Evolutionary conservation across 345 rosid species (phyloP).

Genomic region (Citrus glauca): DNA sequence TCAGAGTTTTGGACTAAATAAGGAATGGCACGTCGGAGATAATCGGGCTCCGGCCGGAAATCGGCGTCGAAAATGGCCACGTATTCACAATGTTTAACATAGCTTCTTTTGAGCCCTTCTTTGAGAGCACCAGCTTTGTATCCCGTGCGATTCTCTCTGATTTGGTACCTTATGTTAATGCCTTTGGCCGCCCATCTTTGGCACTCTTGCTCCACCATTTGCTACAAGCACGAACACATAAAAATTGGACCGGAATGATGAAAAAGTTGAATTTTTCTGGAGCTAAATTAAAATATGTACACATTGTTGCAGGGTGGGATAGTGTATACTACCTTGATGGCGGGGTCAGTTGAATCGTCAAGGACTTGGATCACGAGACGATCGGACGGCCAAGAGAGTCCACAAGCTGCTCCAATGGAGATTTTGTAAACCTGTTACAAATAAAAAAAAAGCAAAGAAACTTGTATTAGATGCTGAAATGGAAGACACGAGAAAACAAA

Average conservation of each 20-base stretch:
- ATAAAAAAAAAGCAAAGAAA: background rate
- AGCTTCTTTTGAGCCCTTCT: conserved; percentile 93
- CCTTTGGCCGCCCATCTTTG: conserved; percentile 99
- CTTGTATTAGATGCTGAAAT: background rate
- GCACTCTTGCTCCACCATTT: conserved; percentile 95
- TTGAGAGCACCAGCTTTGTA: conserved; percentile 98
- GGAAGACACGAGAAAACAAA: background rate
- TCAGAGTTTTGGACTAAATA: conserved; percentile 62
- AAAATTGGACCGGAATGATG: background rate
- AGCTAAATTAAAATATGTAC: background rate
- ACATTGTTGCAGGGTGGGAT: background rate
- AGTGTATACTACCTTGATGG: conserved; percentile 57
- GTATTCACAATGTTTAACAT: conserved; percentile 88
- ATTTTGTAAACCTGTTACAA: conserved; percentile 81
- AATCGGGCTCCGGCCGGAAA: conserved; percentile 94
- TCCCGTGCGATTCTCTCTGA: conserved; percentile 83
- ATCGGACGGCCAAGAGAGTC: conserved; percentile 98
- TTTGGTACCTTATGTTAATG: conserved; percentile 77
- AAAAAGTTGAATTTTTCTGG: background rate
- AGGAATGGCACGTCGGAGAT: conserved; percentile 83
- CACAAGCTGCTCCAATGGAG: conserved; percentile 96
- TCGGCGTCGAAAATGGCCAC: conserved; percentile 96
- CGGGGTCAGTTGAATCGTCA: conserved; percentile 97
- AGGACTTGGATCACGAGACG: conserved; percentile 99
- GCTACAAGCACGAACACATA: conserved; percentile 31